Evolutionary conservation across 441 rosid species (phyloP).

Genomic region (Mallotus repandus): DNA sequence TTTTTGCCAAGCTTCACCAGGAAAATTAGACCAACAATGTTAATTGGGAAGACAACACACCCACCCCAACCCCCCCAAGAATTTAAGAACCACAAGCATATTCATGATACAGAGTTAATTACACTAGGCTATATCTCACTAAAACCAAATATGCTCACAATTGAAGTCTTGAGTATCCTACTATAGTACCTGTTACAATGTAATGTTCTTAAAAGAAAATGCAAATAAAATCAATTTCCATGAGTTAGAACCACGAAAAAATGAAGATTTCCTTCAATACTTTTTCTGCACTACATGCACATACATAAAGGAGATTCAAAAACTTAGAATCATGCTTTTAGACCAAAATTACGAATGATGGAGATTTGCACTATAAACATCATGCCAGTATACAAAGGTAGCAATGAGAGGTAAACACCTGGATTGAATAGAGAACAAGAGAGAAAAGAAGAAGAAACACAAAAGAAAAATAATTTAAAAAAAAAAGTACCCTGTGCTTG

Average conservation of each 20-base stretch:
- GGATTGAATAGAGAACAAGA: background rate
- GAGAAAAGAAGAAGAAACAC: background rate
- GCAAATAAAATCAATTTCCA: background rate
- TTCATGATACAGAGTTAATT: background rate
- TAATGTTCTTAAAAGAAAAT: constrained; percentile 1
- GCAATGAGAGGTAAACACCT: background rate
- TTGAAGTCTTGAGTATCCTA: background rate
- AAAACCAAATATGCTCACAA: background rate
- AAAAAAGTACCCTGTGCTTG: background rate
- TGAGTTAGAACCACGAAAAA: background rate
- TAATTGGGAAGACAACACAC: background rate
- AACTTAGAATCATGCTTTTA: background rate
- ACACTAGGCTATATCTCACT: background rate
- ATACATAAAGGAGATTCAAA: background rate
- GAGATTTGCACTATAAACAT: background rate
- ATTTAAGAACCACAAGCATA: background rate
- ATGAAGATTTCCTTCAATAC: background rate
- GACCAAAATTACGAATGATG: background rate
- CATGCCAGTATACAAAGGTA: background rate
- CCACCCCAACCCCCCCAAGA: no score
- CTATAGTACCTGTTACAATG: background rate
- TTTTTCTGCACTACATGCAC: background rate
- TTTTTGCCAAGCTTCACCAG: background rate
- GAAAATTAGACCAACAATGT: background rate
- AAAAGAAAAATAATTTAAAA: no score